Evolutionary conservation across 257 asterid genomes (phyloP).

Genomic region (Thymus quinquecostatus): DNA sequence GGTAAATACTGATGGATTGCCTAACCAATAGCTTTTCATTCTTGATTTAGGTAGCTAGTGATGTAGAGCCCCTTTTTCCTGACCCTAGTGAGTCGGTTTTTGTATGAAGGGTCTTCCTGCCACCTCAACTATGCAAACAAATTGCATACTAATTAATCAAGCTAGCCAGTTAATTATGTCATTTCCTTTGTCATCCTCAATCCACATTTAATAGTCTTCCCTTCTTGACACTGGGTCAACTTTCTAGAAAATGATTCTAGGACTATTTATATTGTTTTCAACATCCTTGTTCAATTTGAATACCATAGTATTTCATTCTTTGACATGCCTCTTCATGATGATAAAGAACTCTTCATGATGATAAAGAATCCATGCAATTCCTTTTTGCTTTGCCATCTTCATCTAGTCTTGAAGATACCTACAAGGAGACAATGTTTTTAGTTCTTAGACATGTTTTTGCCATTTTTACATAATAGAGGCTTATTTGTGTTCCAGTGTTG

Average conservation of each 20-base stretch:
- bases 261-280: constrained; percentile 10
- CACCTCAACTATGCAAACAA: constrained; percentile 24
- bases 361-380: constrained; percentile 50
- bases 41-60: constrained; percentile 94
- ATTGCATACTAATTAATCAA: constrained; percentile 24
- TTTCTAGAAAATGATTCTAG: constrained; percentile 23
- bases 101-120: constrained; percentile 20
- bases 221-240: constrained; percentile 14
- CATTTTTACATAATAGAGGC: constrained; percentile 33
- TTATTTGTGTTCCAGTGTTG: constrained; percentile 6
- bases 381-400: constrained; percentile 16
- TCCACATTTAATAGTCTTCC: constrained; percentile 15
- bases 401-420: constrained; percentile 28
- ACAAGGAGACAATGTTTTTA: constrained; percentile 39
- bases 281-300: constrained; percentile 26
- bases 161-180: constrained; percentile 16
- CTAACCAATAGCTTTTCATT: constrained; percentile 70
- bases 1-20: constrained; percentile 35
- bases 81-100: constrained; percentile 70
- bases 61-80: constrained; percentile 60
- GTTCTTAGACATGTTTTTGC: constrained; percentile 30
- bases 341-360: constrained; percentile 60
- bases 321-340: constrained; percentile 38
- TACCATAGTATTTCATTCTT: constrained; percentile 29
- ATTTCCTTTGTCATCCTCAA: constrained; percentile 17